Percentiles rank a stretch among this genome's conserved stretches.
phyloP scores from a whole-genome alignment of 2,329 filamentous ascomycete species.

The Colletotrichum lindemuthianum region DNA sequence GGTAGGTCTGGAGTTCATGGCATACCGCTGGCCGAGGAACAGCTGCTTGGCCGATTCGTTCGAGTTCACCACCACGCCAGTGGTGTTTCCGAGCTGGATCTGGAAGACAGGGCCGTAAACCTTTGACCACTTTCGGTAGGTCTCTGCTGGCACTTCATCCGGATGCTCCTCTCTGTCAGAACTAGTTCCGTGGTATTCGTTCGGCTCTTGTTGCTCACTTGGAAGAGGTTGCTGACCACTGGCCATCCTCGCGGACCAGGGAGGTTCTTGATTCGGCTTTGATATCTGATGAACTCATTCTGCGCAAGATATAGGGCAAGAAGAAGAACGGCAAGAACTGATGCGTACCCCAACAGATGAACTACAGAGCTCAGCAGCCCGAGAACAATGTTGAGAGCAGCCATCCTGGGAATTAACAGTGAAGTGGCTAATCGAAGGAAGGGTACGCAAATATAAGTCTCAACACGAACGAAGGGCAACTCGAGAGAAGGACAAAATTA shows the following conservation, averaged over 20 bases:
- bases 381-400: background rate
- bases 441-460: too few relatives aligned
- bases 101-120: constrained; percentile 46
- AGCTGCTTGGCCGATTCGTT: constrained; percentile 72
- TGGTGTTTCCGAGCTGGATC: constrained; percentile 53
- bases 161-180: background rate
- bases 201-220: background rate
- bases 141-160: constrained; percentile 35
- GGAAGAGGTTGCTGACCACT: constrained; percentile 31
- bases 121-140: constrained; percentile 42
- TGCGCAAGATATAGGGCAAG: background rate
- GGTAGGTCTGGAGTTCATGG: constrained; percentile 71
- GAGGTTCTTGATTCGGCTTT: constrained; percentile 18
- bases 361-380: too few relatives aligned
- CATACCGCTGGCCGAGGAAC: constrained; percentile 74
- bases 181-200: background rate
- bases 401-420: background rate
- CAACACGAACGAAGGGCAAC: too few relatives aligned
- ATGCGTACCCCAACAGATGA: background rate
- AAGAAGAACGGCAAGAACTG: background rate
- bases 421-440: too few relatives aligned
- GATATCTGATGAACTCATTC: constrained; percentile 27
- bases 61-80: constrained; percentile 73
- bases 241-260: constrained; percentile 34
- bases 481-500: too few relatives aligned